Conservation (phyloP, 1,284 basidiomycete genomes). For the Xerocomus cyaneibrunnescens region DNA sequence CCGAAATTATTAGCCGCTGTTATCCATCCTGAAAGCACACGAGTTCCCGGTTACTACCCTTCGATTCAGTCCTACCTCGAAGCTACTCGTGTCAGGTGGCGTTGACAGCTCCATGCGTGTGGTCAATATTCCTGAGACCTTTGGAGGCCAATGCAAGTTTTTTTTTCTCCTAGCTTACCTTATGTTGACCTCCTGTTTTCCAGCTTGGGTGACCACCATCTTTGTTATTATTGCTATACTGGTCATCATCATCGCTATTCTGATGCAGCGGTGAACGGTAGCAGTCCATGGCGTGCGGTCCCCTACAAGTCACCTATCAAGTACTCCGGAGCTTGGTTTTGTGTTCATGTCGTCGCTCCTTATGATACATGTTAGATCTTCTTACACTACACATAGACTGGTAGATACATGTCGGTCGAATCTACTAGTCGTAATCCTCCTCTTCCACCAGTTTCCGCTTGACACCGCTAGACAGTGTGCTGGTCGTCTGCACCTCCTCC, state of each 20-base stretch:
- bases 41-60: constrained; percentile 93
- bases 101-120: constrained; percentile 89
- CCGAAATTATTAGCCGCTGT: constrained; percentile 60
- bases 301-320: neutral
- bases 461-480: constrained; percentile 54
- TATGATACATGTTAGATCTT: constrained; percentile 30
- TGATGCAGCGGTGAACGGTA: constrained; percentile 25
- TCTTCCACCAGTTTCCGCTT: constrained; percentile 81
- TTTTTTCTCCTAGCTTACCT: neutral
- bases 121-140: constrained; percentile 66
- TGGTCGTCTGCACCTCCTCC: constrained; percentile 66
- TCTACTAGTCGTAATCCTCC: constrained; percentile 72
- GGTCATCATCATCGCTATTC: constrained; percentile 31
- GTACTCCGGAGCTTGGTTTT: neutral
- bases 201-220: constrained; percentile 45
- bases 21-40: constrained; percentile 90
- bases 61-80: constrained; percentile 82
- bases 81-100: constrained; percentile 87
- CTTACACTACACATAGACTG: constrained; percentile 8
- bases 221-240: constrained; percentile 38
- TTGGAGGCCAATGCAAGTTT: constrained; percentile 54
- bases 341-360: constrained; percentile 10
- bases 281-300: neutral
- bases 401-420: constrained; percentile 4
- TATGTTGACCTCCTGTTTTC: constrained; percentile 10